Base-by-base conservation (phyloP, 2,329 filamentous ascomycete species). In the Colletotrichum nymphaeae region DNA sequence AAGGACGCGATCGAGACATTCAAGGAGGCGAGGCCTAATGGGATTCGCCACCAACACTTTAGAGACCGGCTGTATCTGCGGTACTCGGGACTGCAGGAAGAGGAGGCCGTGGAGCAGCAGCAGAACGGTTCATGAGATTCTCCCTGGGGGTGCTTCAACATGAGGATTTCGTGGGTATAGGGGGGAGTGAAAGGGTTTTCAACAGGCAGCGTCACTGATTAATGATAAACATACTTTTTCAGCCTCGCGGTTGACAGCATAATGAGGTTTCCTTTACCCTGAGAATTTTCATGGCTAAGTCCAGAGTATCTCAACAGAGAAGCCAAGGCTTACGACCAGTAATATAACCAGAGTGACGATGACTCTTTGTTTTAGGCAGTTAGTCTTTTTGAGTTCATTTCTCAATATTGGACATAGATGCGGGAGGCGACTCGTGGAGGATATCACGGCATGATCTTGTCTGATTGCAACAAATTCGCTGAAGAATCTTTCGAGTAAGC, bases 21-120 rank as follows among this genome's bases (percentile, higher is more conserved):
- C 83, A 91, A 91, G 22, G 83, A 84, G 76, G 90, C 90, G 69
- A 87, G 95, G 67, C 91, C 94, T 4, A 94, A 94, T 19, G 96
- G 96, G 0, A 98, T 98, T 78, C 91, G 93, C 67, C 96, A 98
- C 81, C 92, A 91, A 22, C 94, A 98, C 82, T 98, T 98, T 78
- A 87, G 96, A 74, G 94, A 98, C 79, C 91, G 92, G 74, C 83
- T 98, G 46, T 95, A 93, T 82, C 91, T 97, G 75, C 88, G 95
- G 74, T 98, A 98, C 81, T 90, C 81, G 37, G 80, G 77, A 2
- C n/a, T 46, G 58, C 55, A 72, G 65, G 52, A 32, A 4, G 63
- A 42, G 16, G 32, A 57, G 55, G 24, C 6, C 8, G 28, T 19
- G 19, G 55, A 30, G n/a, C 26, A 55, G 62, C 30, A 65, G 22